Evolutionary conservation across 2,329 filamentous ascomycete genomes (phyloP), one percentile per base, ranked within the genome.

Genomic region (Septoria petroselini): DNA sequence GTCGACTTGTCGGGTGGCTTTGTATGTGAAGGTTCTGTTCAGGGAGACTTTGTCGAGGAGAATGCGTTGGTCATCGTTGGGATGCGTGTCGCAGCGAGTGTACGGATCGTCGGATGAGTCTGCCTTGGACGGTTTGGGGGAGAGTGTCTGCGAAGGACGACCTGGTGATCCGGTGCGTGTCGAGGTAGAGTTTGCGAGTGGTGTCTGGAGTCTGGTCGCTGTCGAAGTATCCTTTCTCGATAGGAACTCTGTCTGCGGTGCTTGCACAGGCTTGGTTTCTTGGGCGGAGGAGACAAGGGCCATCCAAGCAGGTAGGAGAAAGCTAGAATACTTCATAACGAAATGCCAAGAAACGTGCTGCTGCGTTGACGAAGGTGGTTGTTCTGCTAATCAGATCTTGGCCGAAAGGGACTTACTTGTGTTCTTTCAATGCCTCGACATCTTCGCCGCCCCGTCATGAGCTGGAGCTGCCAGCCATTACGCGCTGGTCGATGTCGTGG

Each of bases 1-100:
- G 27, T 53, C 45, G 37, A 53, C 23, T 19, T 52, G 43, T 29
- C 49, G 49, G 3, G 33, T 23, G n/a, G 40, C 41, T 19, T 29
- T 19, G 9, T 41, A 35, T 19, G 41, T 42, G 48, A 29, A 46
- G 11, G 41, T 51, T 21, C 41, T 31, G 7, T 51, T 43, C 35
- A 27, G 38, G n/a, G 41, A 25, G 9, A 44, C 35, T 2, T 14
- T 31, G 33, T 51, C 48, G 11, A 51, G 37, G 18, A 44, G 17
- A 14, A 14, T 23, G 17, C 41, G 41, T 12, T 44, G 41, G 14
- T 44, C 31, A 3, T 34, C 41, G 31, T 44, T 21, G 9, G 41
- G 41, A 15, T 44, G 41, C 18, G 41, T 44, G 11, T 15, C 31
- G 30, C 41, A 44, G 15, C 41, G 41, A 14, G 41, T 44, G 30